A percentile compares a stretch with the other conserved stretches of the same genome.
Conservation (phyloP, 495 filamentous ascomycete genomes). For the Hypoxylon rickii region DNA sequence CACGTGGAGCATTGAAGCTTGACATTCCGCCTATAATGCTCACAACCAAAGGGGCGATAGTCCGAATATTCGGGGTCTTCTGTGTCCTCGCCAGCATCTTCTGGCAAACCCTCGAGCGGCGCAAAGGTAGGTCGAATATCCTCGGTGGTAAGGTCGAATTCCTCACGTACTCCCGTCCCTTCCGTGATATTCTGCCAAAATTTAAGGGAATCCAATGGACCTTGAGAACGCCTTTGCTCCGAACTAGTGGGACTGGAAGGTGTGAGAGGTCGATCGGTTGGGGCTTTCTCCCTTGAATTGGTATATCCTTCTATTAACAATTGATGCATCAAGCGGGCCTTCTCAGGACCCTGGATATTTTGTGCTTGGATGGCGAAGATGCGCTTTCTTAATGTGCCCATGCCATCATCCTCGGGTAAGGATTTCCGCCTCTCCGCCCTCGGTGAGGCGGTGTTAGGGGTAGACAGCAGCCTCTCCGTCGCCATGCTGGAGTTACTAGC, state of each 20-base stretch:
- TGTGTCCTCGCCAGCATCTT: conserved; percentile 31
- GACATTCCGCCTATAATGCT: conserved; percentile 94
- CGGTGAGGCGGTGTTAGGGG: background rate
- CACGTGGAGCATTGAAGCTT: conserved; percentile 92
- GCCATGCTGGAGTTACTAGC: conserved; percentile 10
- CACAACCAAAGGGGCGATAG: conserved; percentile 69
- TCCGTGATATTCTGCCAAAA: conserved; percentile 46
- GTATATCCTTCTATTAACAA: conserved; percentile 81
- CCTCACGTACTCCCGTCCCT: conserved; percentile 44
- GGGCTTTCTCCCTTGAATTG: conserved; percentile 47
- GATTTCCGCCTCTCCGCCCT: conserved; percentile 22
- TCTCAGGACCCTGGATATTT: conserved; percentile 68
- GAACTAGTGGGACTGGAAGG: conserved; percentile 36
- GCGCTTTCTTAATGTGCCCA: conserved; percentile 71
- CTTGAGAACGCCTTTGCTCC: conserved; percentile 33
- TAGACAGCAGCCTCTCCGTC: conserved; percentile 3
- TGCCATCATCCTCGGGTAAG: conserved; percentile 92
- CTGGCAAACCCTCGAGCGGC: conserved; percentile 42
- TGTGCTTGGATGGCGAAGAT: conserved; percentile 77
- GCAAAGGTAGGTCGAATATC: conserved; percentile 76
- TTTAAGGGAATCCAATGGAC: conserved; percentile 43
- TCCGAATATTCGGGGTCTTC: conserved; percentile 53
- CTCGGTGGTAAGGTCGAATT: conserved; percentile 69
- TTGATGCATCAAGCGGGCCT: conserved; percentile 81
- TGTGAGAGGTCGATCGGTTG: conserved; percentile 37